Evolutionary conservation across 2,329 filamentous ascomycete genomes (phyloP), one percentile per base, ranked within the genome.

Genomic region (Cordyceps tenuipes): DNA sequence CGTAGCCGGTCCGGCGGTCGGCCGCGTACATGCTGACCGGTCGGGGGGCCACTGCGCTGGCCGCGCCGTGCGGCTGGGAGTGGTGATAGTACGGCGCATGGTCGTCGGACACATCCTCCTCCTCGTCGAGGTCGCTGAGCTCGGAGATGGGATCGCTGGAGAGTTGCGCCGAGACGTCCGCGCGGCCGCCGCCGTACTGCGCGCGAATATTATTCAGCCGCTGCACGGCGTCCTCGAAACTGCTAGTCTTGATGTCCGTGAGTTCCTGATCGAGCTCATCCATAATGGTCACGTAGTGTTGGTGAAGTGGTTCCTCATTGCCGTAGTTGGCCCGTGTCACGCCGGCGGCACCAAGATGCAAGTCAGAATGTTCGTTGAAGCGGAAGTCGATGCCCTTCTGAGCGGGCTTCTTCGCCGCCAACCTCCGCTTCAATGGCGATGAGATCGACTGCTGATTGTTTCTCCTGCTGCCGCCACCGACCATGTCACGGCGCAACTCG

Each of bases 401-500:
- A 43, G 60, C 63, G 29, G 62, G 70, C 58, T 62, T 62, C 36
- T 1, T 4, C 15, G 59, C 59, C 17, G 60, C 57, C 46, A 63
- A 0, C 12, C 43, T 70, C 29, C 58, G 57, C 57, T 68, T 67
- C 58, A 66, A 63, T 1, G 64, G 64, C 39, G 39, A 43, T 3
- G 39, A 43, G n/a, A 62, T 63, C 63, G 61, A 62, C 12, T 43
- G 44, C 56, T 3, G 5, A 29, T 61, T 63, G 19, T 73, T 68
- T 15, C 13, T n/a, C 39, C 39, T n/a, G 39, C 39, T 7, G n/a
- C 21, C 13, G 29, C 57, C 48, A 1, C 75, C 73, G 23, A 80
- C 78, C 62, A 80, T 72, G 19, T 72, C 73, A 64, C 77, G 73
- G 63, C 82, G 77, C 63, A 91, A 90, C n/a, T 77, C 78, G 65